Base-by-base conservation (phyloP, 1,139 yeast species). In the Taphrina deformans region DNA sequence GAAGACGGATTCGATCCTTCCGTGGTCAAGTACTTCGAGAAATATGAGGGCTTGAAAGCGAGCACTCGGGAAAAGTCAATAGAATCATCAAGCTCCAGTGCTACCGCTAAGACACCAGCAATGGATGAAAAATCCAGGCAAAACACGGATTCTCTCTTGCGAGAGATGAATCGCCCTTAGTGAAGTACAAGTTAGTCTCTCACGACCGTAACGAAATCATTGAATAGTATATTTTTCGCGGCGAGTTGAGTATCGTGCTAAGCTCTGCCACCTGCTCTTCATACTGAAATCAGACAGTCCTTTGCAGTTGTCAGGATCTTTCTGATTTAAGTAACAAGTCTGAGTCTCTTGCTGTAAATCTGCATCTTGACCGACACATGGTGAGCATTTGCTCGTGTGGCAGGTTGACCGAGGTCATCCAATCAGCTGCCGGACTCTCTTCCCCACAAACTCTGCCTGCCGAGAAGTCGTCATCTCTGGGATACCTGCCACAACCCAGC, bases 61-160 rank as follows among this genome's bases (percentile, higher is more conserved):
- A 51, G 16, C 41, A 27, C 35, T 26, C 40, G 55, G n/a, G 44
- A 51, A 31, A 51, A 51, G 58, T 53, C 58, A 53, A 2, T 21
- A 16, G 45, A 23, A 2, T 44, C 48, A 10, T 44, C 48, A 12
- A 38, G 24, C 14, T 40, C 45, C 2, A 27, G 6, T n/a, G 21
- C 29, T 10, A 29, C 58, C 7, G 31, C 31, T 9, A 24, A 16
- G 21, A 35, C 5, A 2, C 31, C 55, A 4, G 27, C 1, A 21
- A 21, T 10, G 6, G 38, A 53, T 2, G 48, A 38, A n/a, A n/a
- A 16, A 4, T 9, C 21, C 35, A 24, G 35, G 14, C 33, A 38
- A 24, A 53, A 53, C 35, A 53, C 58, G 16, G 58, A 53, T 38
- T 53, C 58, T 2, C 48, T 53, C 3, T 14, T 53, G 31, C 46